These are phyloP conservation scores for Clarireedia homoeocarpa DNA, from an alignment of 2,329 filamentous ascomycete genomes.

Conservation along the genomic window DNA sequence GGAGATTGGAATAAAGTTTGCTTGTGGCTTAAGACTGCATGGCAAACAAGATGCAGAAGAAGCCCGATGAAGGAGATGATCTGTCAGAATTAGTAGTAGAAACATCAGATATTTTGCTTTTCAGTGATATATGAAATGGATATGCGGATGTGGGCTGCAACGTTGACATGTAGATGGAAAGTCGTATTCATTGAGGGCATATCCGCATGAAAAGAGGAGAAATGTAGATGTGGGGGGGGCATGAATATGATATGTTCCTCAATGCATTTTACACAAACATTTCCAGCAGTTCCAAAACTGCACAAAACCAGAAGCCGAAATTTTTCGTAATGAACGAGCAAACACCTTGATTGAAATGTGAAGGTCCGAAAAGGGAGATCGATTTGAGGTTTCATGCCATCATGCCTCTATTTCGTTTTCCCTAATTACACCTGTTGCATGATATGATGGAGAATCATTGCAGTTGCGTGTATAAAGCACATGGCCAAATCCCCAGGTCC, in stretches of 20 bases:
- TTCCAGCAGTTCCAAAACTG: slow-evolving; percentile 6
- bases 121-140: no score
- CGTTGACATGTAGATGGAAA: neutral
- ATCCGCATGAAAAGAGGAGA: neutral
- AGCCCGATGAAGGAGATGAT: neutral
- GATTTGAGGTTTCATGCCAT: slow-evolving; percentile 19
- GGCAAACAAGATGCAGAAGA: neutral
- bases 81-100: no score
- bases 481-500: slow-evolving; percentile 24
- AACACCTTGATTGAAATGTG: slow-evolving; percentile 25
- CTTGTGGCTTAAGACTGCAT: neutral
- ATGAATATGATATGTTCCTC: neutral
- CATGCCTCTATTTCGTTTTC: slow-evolving; percentile 20
- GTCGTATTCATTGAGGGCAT: neutral
- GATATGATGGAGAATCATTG: slow-evolving; percentile 23
- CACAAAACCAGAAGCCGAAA: slow-evolving; percentile 3
- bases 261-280: neutral
- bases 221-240: neutral
- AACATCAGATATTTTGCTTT: no score
- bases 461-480: slow-evolving; percentile 23
- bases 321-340: slow-evolving; percentile 14
- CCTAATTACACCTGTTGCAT: slow-evolving; percentile 18
- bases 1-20: neutral
- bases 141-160: neutral
- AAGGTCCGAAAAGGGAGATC: slow-evolving; percentile 18